Percentiles rank a stretch among this genome's conserved stretches.
These are phyloP conservation scores for Coniferiporia sulphurascens DNA, from an alignment of 1,284 basidiomycete species.

Conservation along the genomic window DNA sequence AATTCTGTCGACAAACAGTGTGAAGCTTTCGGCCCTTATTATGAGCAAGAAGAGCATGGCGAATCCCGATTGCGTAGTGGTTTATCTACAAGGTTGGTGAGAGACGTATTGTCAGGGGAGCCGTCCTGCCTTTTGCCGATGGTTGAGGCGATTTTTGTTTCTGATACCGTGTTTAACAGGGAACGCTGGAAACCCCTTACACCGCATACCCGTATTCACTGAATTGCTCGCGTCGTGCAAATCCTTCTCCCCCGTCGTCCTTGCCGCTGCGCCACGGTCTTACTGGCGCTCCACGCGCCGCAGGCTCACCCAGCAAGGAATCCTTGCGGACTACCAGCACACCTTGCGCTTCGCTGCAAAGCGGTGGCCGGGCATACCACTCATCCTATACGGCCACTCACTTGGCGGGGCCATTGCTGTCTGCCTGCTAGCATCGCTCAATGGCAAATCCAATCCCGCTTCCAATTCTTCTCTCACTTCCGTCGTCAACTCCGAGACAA, in stretches of 20 bases:
- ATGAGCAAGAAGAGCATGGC: conserved; percentile 16
- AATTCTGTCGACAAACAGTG: conserved; percentile 24
- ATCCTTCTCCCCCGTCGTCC: conserved; percentile 23
- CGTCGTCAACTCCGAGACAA: neutral
- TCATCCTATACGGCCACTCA: conserved; percentile 47
- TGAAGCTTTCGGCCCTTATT: conserved; percentile 29
- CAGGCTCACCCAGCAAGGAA: conserved; percentile 33
- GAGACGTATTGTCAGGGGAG: neutral
- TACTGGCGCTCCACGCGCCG: conserved; percentile 37
- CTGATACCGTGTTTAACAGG: conserved; percentile 28
- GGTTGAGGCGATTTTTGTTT: neutral
- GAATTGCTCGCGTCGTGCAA: conserved; percentile 23
- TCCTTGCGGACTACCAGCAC: conserved; percentile 37
- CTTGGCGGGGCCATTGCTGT: conserved; percentile 43
- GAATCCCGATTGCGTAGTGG: conserved; percentile 26
- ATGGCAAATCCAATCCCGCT: neutral
- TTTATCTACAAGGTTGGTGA: conserved; percentile 37
- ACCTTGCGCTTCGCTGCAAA: conserved; percentile 30
- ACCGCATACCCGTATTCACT: conserved; percentile 43
- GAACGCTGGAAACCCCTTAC: conserved; percentile 47
- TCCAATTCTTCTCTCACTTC: neutral
- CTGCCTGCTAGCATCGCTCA: conserved; percentile 30
- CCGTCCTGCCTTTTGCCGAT: neutral
- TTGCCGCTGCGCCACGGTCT: conserved; percentile 38
- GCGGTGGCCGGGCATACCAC: conserved; percentile 29